Percentiles rank a stretch among this genome's conserved stretches.
phyloP scores from a whole-genome alignment of 1,284 basidiomycete genomes.

The Melampsora americana region DNA sequence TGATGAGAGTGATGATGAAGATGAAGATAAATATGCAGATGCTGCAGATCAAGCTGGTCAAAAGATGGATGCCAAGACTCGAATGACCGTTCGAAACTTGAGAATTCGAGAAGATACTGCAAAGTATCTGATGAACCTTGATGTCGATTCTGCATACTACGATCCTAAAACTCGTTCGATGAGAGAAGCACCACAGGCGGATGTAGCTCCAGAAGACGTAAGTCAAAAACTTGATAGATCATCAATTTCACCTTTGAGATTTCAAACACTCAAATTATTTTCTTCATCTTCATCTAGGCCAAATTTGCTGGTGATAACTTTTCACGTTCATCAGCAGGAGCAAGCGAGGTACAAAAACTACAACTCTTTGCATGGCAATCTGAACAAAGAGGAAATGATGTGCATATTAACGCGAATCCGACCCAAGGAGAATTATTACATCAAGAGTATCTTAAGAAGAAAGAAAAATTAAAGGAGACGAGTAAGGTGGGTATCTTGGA shows the following conservation, averaged over 20 bases:
- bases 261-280: conserved; percentile 1
- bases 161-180: conserved; percentile 99
- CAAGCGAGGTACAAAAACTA: conserved; percentile 81
- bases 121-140: conserved; percentile 96
- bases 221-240: not conserved
- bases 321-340: conserved; percentile 80
- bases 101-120: conserved; percentile 99
- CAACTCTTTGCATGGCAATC: conserved; percentile 98
- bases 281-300: conserved; percentile 60
- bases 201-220: conserved; percentile 78
- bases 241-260: conserved; percentile 8
- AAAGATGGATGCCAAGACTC: conserved; percentile 94
- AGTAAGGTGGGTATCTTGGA: conserved; percentile 80
- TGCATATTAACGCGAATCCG: conserved; percentile 92
- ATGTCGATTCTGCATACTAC: conserved; percentile 93
- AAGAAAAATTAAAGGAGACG: conserved; percentile 81
- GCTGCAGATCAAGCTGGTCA: conserved; percentile 95
- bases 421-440: conserved; percentile 90
- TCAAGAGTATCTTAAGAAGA: conserved; percentile 84
- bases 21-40: conserved; percentile 95
- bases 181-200: conserved; percentile 86
- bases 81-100: conserved; percentile 95
- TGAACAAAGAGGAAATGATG: conserved; percentile 83
- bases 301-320: conserved; percentile 96
- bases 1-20: conserved; percentile 68